These are phyloP conservation scores for Taiozyma sp. DNA, from an alignment of 1,139 yeast species.

Conservation along the genomic window DNA sequence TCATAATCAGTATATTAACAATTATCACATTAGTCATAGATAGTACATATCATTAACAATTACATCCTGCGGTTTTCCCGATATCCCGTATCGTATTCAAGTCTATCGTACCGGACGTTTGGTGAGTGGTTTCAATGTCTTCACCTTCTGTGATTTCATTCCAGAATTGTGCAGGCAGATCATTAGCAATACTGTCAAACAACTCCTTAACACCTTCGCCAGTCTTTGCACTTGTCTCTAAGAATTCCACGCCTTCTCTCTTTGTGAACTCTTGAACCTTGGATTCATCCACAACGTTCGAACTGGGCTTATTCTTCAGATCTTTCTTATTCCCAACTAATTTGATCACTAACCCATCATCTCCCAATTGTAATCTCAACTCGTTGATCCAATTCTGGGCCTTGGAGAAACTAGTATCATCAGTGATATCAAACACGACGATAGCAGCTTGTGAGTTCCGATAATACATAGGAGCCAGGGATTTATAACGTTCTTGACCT, in stretches of 20 bases:
- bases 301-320: conserved; percentile 32
- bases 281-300: conserved; percentile 23
- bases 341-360: conserved; percentile 59
- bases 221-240: conserved; percentile 83
- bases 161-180: conserved; percentile 17
- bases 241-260: conserved; percentile 35
- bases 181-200: conserved; percentile 33
- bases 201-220: conserved; percentile 68
- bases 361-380: conserved; percentile 68
- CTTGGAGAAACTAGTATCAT: conserved; percentile 47
- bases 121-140: background rate
- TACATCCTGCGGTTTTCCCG: conserved; percentile 1
- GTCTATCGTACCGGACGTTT: conserved; percentile 1
- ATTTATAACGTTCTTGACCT: conserved; percentile 87
- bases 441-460: conserved; percentile 85
- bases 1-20: background rate
- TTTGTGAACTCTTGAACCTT: conserved; percentile 28
- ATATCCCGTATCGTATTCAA: conserved; percentile 6
- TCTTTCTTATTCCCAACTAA: conserved; percentile 72
- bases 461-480: conserved; percentile 87
- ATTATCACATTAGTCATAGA: background rate
- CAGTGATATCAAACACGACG: conserved; percentile 57
- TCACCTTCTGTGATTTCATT: conserved; percentile 4
- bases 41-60: conserved; percentile 1
- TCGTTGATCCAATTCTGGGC: conserved; percentile 90